Evolutionary conservation across 2,329 filamentous ascomycete genomes (phyloP), one percentile per base, ranked within the genome.

Genomic region (Colletotrichum camelliae): DNA sequence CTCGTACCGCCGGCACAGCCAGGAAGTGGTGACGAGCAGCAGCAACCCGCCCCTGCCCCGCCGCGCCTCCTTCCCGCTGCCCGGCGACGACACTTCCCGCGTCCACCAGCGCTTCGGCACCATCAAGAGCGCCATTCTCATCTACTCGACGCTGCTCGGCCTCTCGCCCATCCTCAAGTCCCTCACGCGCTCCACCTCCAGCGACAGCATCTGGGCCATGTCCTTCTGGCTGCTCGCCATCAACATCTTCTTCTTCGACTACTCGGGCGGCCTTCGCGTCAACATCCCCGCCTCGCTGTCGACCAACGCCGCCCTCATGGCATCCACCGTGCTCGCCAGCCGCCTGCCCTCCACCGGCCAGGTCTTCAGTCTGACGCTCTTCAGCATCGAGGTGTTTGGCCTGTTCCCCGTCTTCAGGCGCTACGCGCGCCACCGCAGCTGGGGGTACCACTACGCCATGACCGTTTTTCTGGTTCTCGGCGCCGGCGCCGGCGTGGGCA

Each of bases 221-320:
- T 97, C 95, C 67, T 96, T 95, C 81, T 97, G 96, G 93, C 90
- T 99, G 60, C 91, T 99, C 77, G 91, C 94, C 80, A 96, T 98
- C 85, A 99, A 99, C 84, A 95, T 98, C 77, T 97, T 98, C 85
- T 98, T 97, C 83, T 98, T 98, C 82, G 97, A 99, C 88, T 99
- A 99, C 84, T 75, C 77, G 84, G 88, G 88, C 29, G 85, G 84
- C 75, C 72, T 77, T 31, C 78, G 75, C 9, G 85, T 86, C 55
- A 94, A 93, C 79, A 93, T 95, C 79, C 93, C 93, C 1, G 93
- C 93, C 12, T 93, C 89, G 5, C 89, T 98, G 7, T 98, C 95
- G 12, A 99, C 97, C 29, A 99, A 98, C 79, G 97, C 97, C 2
- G 97, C 96, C 1, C 89, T 99, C 68, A 98, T 98, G 96, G 96